Conservation (phyloP, 1,284 basidiomycete species). For the Pseudozyma sp. region DNA sequence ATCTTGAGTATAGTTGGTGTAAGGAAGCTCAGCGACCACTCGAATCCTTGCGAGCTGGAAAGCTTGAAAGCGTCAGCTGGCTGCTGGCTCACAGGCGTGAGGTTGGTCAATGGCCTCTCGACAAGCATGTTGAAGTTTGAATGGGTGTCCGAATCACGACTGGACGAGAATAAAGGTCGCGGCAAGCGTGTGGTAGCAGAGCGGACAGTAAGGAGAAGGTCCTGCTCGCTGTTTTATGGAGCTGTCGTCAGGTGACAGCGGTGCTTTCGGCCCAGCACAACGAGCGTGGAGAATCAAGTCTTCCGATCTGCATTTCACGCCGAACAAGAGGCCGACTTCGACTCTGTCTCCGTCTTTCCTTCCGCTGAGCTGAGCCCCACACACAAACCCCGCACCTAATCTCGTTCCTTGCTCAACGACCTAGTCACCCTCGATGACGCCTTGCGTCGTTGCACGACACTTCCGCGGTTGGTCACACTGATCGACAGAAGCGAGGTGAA, state of each 20-base stretch:
- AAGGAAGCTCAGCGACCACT: conserved; percentile 67
- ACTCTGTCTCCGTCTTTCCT: too few relatives aligned
- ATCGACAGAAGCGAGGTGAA: conserved; percentile 3
- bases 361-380: background rate
- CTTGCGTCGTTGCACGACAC: too few relatives aligned
- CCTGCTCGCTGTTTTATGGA: conserved; percentile 1
- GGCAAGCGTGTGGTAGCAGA: background rate
- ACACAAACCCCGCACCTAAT: background rate
- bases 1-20: conserved; percentile 66
- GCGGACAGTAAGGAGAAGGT: too few relatives aligned
- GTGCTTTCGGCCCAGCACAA: too few relatives aligned
- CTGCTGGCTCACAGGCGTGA: conserved; percentile 25
- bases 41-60: conserved; percentile 60
- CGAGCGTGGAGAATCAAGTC: background rate
- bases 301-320: background rate
- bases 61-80: conserved; percentile 44
- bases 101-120: conserved; percentile 40
- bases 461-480: background rate
- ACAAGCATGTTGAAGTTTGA: conserved; percentile 34
- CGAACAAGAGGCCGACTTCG: conserved; percentile 6
- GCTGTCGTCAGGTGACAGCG: background rate
- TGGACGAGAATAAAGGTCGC: background rate
- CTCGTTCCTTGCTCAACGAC: too few relatives aligned
- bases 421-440: too few relatives aligned
- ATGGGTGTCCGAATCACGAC: conserved; percentile 1